phyloP scores from a whole-genome alignment of 495 filamentous ascomycete genomes.

The Cenococcum geophilum region DNA sequence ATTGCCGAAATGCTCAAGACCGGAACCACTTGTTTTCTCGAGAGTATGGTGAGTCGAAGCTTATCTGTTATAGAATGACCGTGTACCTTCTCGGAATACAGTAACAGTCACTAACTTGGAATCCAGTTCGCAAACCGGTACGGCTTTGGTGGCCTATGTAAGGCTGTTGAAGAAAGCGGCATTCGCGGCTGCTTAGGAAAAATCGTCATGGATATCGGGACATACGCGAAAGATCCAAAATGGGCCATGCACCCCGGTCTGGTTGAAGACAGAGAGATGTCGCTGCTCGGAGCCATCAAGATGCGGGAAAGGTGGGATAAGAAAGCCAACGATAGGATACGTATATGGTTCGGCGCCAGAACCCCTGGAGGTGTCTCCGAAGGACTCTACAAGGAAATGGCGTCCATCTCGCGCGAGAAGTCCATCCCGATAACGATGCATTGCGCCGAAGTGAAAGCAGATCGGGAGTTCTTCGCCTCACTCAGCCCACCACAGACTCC shows the following conservation, averaged over 20 bases:
- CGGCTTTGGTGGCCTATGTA: constrained; percentile 24
- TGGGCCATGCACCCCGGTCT: constrained; percentile 50
- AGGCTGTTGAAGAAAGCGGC: constrained; percentile 16
- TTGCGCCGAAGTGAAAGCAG: constrained; percentile 34
- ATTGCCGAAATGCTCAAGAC: constrained; percentile 22
- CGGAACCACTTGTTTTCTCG: constrained; percentile 23
- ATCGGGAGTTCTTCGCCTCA: constrained; percentile 42
- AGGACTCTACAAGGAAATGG: constrained; percentile 45
- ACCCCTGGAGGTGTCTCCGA: constrained; percentile 48
- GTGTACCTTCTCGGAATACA: too few relatives aligned
- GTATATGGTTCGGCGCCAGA: constrained; percentile 48
- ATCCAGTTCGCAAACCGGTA: constrained; percentile 27
- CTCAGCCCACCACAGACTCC: constrained; percentile 36
- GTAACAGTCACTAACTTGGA: constrained; percentile 19
- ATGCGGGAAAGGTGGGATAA: constrained; percentile 48
- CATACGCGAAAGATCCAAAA: constrained; percentile 43
- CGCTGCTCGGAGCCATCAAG: constrained; percentile 40
- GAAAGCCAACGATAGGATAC: constrained; percentile 41
- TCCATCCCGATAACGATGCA: constrained; percentile 35
- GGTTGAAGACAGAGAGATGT: constrained; percentile 43
- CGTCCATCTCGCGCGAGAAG: constrained; percentile 35
- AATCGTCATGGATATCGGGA: constrained; percentile 32
- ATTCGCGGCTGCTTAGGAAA: constrained; percentile 25
- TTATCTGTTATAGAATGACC: background rate
- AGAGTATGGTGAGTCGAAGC: constrained; percentile 20